Evolutionary conservation across 192 early-diverging fungal genomes (phyloP), one percentile per base, ranked within the genome.

Genomic region (Coemansia sp.): DNA sequence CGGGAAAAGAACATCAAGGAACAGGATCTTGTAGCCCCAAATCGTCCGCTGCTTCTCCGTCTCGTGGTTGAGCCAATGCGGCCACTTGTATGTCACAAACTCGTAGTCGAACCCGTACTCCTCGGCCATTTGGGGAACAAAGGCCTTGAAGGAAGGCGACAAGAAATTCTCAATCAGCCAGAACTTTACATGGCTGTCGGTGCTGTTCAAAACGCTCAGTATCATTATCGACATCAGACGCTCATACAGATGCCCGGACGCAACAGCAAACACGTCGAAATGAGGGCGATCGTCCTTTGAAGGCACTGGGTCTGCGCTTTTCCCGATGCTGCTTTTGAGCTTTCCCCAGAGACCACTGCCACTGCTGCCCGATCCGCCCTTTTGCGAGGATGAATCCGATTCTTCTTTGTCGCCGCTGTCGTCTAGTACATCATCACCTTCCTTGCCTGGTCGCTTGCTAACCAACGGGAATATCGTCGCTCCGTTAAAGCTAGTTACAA

Each of bases 1-100:
- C 29, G 97, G 97, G 83, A 99, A 99, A 36, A 99, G 73, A 57
- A 97, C 95, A 74, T 99, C 97, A 62, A 99, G 79, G 81, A 97
- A 99, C 69, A 99, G 81, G 59, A 99, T 97, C 82, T 99, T 99
- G 85, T 97, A 99, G 56, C 93, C 97, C 97, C 97, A 99, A 63
- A 99, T 99, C 0, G 89, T 96, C 32, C 97, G 78, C 80, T 99
- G 95, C 71, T 97, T 97, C 70, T 96, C 95, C 0, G 87, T 92
- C 76, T 97, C 93, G 23, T 85, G 74, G 48, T 92, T 85, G 25
- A 99, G 84, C 95, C 95, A 99, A 43, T 93, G 90, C 17, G 97
- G 97, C 97, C 97, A 99, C 66, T 95, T 97, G 82, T 97, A 98
- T 3, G 95, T 97, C 23, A 99, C 94, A 46, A 97, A 86, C 83